Percentiles rank a stretch among this genome's conserved stretches.
Conservation (phyloP, 1,139 yeast species). For the Debaryomyces robertsiae region DNA sequence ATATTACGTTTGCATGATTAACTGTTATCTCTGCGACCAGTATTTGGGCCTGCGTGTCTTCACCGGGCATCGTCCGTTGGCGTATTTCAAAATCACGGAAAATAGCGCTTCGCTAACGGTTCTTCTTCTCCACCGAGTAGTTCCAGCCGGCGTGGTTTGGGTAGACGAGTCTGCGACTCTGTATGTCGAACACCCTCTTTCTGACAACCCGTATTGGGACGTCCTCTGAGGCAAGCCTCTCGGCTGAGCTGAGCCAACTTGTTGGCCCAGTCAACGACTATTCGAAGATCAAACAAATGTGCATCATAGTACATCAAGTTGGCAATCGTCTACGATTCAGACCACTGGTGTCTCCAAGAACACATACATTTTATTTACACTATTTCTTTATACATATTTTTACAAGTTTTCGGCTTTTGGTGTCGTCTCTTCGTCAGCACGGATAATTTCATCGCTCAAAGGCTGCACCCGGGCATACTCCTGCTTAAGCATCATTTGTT, state of each 20-base stretch:
- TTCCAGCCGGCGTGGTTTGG: slow-evolving; percentile 2
- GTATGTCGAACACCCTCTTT: slow-evolving; percentile 38
- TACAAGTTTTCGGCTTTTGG: slow-evolving; percentile 3
- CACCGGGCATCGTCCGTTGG: neutral
- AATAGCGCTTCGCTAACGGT: neutral
- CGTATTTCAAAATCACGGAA: slow-evolving; percentile 1
- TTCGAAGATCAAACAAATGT: slow-evolving; percentile 28
- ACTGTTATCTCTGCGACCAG: neutral
- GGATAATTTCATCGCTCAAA: slow-evolving; percentile 43
- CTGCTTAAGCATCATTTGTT: slow-evolving; percentile 67
- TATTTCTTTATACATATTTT: slow-evolving; percentile 7
- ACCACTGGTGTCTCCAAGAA: slow-evolving; percentile 57
- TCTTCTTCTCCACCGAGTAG: slow-evolving; percentile 5
- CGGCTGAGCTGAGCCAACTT: neutral
- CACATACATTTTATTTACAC: slow-evolving; percentile 38
- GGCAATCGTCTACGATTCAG: slow-evolving; percentile 18
- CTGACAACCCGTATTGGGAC: slow-evolving; percentile 49
- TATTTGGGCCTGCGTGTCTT: neutral
- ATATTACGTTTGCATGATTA: slow-evolving; percentile 2
- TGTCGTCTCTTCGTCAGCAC: slow-evolving; percentile 28
- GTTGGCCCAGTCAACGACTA: slow-evolving; percentile 6
- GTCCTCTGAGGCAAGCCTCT: slow-evolving; percentile 39
- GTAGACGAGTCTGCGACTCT: slow-evolving; percentile 1
- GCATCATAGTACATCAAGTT: slow-evolving; percentile 56
- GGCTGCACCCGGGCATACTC: slow-evolving; percentile 71